Evolutionary conservation across 2,329 filamentous ascomycete genomes (phyloP).

Genomic region (Nigrospora osmanthi): DNA sequence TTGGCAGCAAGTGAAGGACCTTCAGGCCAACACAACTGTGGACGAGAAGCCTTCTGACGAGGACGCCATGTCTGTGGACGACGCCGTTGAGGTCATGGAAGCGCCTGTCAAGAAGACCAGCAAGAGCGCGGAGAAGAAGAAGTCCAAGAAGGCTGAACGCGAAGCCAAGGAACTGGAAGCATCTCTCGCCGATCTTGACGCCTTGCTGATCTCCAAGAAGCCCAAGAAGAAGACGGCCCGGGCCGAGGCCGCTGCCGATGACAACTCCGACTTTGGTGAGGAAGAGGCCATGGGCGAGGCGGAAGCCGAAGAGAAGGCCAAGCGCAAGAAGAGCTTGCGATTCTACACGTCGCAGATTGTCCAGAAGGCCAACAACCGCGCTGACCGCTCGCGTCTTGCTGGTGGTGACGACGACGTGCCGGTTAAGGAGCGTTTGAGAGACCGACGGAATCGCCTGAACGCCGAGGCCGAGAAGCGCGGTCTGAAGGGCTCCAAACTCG

Average conservation of each 20-base stretch:
- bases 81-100: slow-evolving; percentile 19
- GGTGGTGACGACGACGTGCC: slow-evolving; percentile 80
- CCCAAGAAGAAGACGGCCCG: slow-evolving; percentile 40
- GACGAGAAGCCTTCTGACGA: slow-evolving; percentile 16
- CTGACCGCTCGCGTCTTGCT: slow-evolving; percentile 61
- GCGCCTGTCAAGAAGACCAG: slow-evolving; percentile 12
- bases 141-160: slow-evolving; percentile 26
- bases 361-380: slow-evolving; percentile 85
- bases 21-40: slow-evolving; percentile 31
- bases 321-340: slow-evolving; percentile 82
- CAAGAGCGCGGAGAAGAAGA: slow-evolving; percentile 19
- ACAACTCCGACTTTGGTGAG: slow-evolving; percentile 89
- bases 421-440: slow-evolving; percentile 78
- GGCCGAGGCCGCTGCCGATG: slow-evolving; percentile 28
- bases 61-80: slow-evolving; percentile 23
- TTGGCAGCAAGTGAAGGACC: slow-evolving; percentile 66
- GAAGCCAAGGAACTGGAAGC: slow-evolving; percentile 59
- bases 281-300: slow-evolving; percentile 71
- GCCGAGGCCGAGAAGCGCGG: slow-evolving; percentile 83
- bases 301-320: slow-evolving; percentile 78
- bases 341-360: slow-evolving; percentile 98
- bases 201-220: slow-evolving; percentile 42
- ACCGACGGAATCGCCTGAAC: slow-evolving; percentile 79
- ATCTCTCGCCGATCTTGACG: slow-evolving; percentile 60
- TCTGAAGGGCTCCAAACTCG: slow-evolving; percentile 52